Evolutionary conservation across 2,329 filamentous ascomycete species (phyloP).

Genomic region (Didymella sp.): DNA sequence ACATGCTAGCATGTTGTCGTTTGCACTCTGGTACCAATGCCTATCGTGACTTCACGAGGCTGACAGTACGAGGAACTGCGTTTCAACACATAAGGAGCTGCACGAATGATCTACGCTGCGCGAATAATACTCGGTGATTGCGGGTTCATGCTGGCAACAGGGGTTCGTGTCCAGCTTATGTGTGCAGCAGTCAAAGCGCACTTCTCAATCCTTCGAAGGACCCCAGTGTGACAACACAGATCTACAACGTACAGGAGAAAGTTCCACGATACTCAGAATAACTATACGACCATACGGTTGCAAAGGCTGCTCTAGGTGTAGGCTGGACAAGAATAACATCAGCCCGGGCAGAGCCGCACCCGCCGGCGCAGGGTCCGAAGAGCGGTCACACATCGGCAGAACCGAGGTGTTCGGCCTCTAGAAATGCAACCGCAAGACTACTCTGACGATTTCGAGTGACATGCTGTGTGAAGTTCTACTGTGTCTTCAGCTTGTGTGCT

Average conservation of each 20-base stretch:
- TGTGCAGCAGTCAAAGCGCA: background rate
- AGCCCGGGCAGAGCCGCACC: constrained; percentile 12
- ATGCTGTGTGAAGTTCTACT: background rate
- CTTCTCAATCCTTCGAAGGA: background rate
- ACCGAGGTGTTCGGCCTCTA: constrained; percentile 2
- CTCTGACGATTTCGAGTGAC: background rate
- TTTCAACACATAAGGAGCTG: background rate
- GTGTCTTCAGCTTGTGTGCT: background rate
- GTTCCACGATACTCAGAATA: background rate
- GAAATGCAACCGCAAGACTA: background rate
- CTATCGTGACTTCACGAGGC: background rate
- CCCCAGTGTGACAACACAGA: background rate
- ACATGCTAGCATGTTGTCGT: background rate
- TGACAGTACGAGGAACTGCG: background rate
- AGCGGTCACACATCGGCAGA: constrained; percentile 8
- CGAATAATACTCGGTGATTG: background rate
- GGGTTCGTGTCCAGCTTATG: background rate
- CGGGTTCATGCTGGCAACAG: constrained; percentile 4
- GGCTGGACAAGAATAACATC: constrained; percentile 7
- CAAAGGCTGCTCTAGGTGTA: background rate
- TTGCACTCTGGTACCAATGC: background rate
- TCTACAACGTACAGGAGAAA: background rate
- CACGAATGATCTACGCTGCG: background rate
- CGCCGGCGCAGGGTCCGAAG: constrained; percentile 5
- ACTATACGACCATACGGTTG: background rate